Evolutionary conservation across 495 filamentous ascomycete species (phyloP).

Genomic region (Staphylotrichum longicolle): DNA sequence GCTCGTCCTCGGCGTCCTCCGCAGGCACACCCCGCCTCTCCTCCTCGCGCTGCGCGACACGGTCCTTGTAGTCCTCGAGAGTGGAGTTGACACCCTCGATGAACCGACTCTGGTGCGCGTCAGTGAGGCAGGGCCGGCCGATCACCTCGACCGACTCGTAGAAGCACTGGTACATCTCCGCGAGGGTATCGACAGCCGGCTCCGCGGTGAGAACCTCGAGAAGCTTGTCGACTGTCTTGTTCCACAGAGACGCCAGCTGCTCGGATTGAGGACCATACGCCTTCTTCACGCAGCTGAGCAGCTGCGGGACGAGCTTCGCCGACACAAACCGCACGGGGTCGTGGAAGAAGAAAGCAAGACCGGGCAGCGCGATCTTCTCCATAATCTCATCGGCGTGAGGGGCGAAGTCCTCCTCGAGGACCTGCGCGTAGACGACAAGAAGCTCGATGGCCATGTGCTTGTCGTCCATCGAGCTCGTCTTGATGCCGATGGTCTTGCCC

Average conservation of each 20-base stretch:
- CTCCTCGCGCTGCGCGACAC: slow-evolving; percentile 75
- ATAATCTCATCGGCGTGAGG: slow-evolving; percentile 90
- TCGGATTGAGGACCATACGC: slow-evolving; percentile 73
- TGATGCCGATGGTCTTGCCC: slow-evolving; percentile 97
- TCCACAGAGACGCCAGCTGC: slow-evolving; percentile 77
- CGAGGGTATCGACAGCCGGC: slow-evolving; percentile 91
- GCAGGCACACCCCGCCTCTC: slow-evolving; percentile 63
- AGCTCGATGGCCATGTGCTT: slow-evolving; percentile 99
- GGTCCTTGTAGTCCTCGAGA: slow-evolving; percentile 85
- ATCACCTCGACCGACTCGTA: slow-evolving; percentile 97
- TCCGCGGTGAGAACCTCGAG: slow-evolving; percentile 93
- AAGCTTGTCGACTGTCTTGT: slow-evolving; percentile 79
- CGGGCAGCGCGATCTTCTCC: slow-evolving; percentile 92
- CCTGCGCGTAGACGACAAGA: slow-evolving; percentile 93
- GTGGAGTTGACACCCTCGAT: slow-evolving; percentile 79
- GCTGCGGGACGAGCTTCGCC: slow-evolving; percentile 90
- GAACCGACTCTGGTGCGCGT: slow-evolving; percentile 78
- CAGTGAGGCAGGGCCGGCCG: slow-evolving; percentile 74
- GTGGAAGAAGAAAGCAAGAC: slow-evolving; percentile 98
- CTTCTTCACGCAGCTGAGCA: slow-evolving; percentile 91
- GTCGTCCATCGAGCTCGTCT: slow-evolving; percentile 93
- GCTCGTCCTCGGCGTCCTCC: slow-evolving; percentile 58
- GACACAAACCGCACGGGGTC: slow-evolving; percentile 95
- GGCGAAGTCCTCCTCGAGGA: slow-evolving; percentile 86
- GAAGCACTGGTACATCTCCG: slow-evolving; percentile 99